Conservation (phyloP, 352 stramenopile species). For the Stramenopiles sp. region DNA sequence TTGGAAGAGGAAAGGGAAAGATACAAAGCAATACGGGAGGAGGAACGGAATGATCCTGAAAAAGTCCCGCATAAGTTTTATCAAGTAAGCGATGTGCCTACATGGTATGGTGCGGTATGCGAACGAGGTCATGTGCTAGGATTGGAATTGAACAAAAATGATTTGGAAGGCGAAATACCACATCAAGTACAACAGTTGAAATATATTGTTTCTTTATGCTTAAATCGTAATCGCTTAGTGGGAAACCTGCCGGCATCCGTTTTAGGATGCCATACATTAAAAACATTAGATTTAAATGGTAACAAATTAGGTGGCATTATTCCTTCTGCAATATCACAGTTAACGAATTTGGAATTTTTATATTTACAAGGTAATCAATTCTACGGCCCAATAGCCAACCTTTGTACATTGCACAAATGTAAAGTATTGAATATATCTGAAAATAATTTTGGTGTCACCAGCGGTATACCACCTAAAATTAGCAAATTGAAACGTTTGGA, state of each 20-base stretch:
- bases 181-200: not conserved
- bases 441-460: not conserved
- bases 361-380: not conserved
- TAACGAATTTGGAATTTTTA: not conserved
- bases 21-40: not conserved
- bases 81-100: not conserved
- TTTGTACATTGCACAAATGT: not conserved
- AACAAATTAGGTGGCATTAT: constrained; percentile 13
- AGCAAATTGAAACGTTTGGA: constrained; percentile 5
- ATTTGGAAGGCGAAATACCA: constrained; percentile 9
- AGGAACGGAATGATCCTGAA: not conserved
- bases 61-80: not conserved
- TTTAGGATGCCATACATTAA: constrained; percentile 7
- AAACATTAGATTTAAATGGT: constrained; percentile 12
- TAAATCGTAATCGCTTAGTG: constrained; percentile 11
- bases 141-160: not conserved
- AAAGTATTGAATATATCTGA: not conserved
- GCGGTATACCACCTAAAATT: not conserved
- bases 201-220: constrained; percentile 10
- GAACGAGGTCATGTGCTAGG: not conserved
- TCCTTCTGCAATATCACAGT: not conserved
- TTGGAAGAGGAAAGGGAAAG: not conserved
- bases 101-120: not conserved
- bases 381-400: not conserved
- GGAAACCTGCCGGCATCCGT: constrained; percentile 9